Evolutionary conservation across 176 grass and related monocot genomes (phyloP).

Genomic region (Poa annua): DNA sequence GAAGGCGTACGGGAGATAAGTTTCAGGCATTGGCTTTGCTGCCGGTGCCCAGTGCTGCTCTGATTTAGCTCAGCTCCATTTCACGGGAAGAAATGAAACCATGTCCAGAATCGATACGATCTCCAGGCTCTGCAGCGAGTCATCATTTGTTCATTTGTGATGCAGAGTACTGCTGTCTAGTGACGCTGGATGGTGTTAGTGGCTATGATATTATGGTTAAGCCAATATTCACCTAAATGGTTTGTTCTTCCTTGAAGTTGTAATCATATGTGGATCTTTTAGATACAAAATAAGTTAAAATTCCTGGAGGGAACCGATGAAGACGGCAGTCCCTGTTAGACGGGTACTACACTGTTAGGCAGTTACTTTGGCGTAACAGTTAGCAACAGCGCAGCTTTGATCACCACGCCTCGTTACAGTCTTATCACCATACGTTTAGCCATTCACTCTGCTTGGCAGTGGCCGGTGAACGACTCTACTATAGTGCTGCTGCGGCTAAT

Average conservation of each 20-base stretch:
- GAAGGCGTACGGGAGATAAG: no score
- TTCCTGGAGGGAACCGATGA: no score
- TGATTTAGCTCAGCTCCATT: no score
- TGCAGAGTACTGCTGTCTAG: background rate
- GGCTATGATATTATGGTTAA: background rate
- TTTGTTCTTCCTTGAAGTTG: no score
- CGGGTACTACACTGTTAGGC: background rate
- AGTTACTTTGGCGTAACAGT: background rate
- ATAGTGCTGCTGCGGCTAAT: background rate
- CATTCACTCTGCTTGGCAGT: slow-evolving; percentile 8
- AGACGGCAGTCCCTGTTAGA: background rate
- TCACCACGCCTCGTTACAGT: background rate
- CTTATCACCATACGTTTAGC: background rate
- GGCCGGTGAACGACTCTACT: background rate
- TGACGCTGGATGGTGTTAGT: background rate
- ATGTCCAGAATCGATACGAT: no score
- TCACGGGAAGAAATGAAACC: no score
- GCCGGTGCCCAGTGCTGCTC: no score
- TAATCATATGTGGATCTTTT: background rate
- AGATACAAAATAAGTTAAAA: background rate
- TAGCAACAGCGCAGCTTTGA: background rate
- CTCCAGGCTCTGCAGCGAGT: no score
- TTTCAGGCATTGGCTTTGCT: no score
- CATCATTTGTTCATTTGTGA: background rate
- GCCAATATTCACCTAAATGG: background rate